A percentile compares a stretch with the other conserved stretches of the same genome.
Conservation (phyloP, 441 rosid species). For the Hura crepitans region DNA sequence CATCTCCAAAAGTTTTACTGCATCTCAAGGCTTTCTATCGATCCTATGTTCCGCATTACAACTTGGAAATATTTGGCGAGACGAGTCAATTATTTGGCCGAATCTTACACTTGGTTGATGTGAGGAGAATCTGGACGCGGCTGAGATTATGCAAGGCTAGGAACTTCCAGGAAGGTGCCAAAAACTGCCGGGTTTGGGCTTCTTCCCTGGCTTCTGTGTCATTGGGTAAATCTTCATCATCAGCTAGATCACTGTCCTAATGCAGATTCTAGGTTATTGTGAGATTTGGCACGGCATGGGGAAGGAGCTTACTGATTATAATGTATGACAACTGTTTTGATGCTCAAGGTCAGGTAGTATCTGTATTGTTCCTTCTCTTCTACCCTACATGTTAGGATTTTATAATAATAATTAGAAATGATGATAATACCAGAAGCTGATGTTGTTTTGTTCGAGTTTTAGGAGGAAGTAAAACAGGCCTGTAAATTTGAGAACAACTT, state of each 20-base stretch:
- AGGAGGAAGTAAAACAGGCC: conserved; percentile 37
- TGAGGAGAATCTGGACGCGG: conserved; percentile 73
- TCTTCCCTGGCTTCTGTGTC: conserved; percentile 86
- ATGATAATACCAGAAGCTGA: conserved; percentile 29
- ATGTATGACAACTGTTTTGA: conserved; percentile 19
- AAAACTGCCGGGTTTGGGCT: conserved; percentile 73
- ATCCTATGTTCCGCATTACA: conserved; percentile 53
- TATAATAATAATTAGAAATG: conserved; percentile 11
- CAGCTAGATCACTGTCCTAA: conserved; percentile 42
- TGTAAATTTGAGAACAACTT: conserved; percentile 56
- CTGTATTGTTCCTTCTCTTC: neutral
- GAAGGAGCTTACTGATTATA: conserved; percentile 23
- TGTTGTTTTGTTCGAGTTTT: conserved; percentile 29
- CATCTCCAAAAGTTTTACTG: conserved; percentile 44
- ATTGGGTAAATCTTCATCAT: conserved; percentile 58
- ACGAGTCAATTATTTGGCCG: conserved; percentile 62
- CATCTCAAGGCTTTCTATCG: conserved; percentile 55
- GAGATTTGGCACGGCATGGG: conserved; percentile 12
- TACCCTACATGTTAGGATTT: neutral
- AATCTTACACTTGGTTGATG: conserved; percentile 60
- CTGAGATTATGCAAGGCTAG: conserved; percentile 59
- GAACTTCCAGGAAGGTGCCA: conserved; percentile 70
- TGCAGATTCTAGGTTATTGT: neutral
- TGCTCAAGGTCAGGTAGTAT: conserved; percentile 19
- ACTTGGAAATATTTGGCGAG: conserved; percentile 80